These are phyloP conservation scores for Diaporthe destruens DNA, from an alignment of 2,329 filamentous ascomycete species.

Conservation along the genomic window DNA sequence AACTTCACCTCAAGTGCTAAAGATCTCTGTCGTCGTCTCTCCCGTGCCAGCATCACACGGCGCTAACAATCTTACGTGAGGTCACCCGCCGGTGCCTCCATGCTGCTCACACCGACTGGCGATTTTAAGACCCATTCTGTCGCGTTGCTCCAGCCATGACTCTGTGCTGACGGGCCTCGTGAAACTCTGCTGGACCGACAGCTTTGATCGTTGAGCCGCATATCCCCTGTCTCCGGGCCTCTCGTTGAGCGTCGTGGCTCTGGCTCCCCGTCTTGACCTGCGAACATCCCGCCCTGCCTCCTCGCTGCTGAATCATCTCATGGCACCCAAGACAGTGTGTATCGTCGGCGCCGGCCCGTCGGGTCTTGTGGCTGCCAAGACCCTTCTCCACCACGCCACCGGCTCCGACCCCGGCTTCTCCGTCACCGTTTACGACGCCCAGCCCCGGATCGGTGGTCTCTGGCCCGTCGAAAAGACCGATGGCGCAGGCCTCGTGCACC, in stretches of 20 bases:
- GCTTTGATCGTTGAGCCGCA: background rate
- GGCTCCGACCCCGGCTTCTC: slow-evolving; percentile 63
- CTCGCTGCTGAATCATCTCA: slow-evolving; percentile 42
- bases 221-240: background rate
- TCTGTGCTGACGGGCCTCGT: background rate
- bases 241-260: background rate
- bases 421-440: slow-evolving; percentile 78
- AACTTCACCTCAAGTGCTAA: slow-evolving; percentile 4
- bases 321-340: slow-evolving; percentile 63
- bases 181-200: background rate
- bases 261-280: background rate
- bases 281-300: background rate
- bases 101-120: background rate
- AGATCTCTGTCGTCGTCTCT: background rate
- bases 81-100: background rate
- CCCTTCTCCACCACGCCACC: slow-evolving; percentile 70
- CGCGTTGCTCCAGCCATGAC: background rate
- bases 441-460: slow-evolving; percentile 78
- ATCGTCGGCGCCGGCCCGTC: slow-evolving; percentile 75
- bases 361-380: slow-evolving; percentile 79
- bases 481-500: slow-evolving; percentile 67
- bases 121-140: background rate
- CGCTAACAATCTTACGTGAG: slow-evolving; percentile 13
- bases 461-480: slow-evolving; percentile 73
- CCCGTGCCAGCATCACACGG: background rate